These are phyloP conservation scores for Agaricus blazei DNA, from an alignment of 768 basidiomycete genomes.

Conservation along the genomic window DNA sequence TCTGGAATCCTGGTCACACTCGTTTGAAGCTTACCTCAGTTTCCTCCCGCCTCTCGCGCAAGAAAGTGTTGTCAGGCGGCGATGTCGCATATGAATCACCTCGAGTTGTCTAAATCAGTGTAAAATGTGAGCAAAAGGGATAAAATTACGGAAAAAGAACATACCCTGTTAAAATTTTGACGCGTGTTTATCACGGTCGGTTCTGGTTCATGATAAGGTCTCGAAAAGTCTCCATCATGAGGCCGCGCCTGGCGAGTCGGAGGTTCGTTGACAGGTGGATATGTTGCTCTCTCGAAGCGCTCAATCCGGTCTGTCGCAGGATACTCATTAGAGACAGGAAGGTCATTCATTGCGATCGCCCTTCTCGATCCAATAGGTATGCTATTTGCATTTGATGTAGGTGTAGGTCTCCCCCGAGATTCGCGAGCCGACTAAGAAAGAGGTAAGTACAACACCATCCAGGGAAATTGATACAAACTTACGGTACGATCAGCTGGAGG, in stretches of 20 bases:
- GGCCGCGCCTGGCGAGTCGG: neutral
- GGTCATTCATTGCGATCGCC: neutral
- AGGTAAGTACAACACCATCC: neutral
- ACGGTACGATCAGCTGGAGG: neutral
- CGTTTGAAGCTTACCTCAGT: neutral
- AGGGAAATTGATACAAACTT: neutral
- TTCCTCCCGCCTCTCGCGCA: neutral
- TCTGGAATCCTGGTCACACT: neutral
- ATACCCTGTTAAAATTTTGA: neutral
- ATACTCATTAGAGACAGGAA: neutral
- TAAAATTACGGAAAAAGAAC: neutral
- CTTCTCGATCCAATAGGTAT: slow-evolving; percentile 6
- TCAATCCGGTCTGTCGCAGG: neutral
- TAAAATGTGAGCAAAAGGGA: neutral
- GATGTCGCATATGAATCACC: neutral
- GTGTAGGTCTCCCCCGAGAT: neutral
- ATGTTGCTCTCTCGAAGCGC: slow-evolving; percentile 4
- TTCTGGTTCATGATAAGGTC: slow-evolving; percentile 6
- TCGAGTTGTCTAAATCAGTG: neutral
- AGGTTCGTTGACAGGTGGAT: neutral
- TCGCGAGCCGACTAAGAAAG: neutral
- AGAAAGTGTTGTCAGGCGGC: neutral
- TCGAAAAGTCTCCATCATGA: neutral
- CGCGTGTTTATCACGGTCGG: neutral
- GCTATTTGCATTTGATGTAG: slow-evolving; percentile 6